Evolutionary conservation across 2,329 filamentous ascomycete genomes (phyloP), one percentile per base, ranked within the genome.

Genomic region (Fusarium mexicanum): DNA sequence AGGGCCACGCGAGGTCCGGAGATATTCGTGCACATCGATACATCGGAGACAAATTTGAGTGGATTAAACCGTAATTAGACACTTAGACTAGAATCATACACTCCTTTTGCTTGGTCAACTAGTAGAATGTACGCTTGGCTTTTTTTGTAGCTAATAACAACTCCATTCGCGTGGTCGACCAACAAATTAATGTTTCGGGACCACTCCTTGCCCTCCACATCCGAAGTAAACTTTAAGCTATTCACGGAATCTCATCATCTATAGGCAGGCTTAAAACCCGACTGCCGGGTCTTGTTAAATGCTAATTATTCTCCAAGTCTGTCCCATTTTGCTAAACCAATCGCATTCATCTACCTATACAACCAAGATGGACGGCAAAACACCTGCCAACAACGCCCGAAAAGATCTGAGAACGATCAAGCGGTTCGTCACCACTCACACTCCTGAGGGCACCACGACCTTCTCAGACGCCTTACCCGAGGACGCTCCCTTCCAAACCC

Each of bases 51-150:
- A 22, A 35, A 10, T 53, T 61, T 26, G 58, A 61, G 3, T 61
- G 58, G 58, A 41, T 61, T 7, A 61, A 61, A 1, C 58, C 6
- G 8, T 61, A 18, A 8, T 26, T 17, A 22, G 33, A 37, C 3
- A 24, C 0, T 24, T 24, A 2, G 11, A 20, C 12, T 24, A 5
- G 22, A 18, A 24, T 5, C 2, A 24, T 20, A 20, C 4, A 33
- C 11, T n/a, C 8, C 0, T 0, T 1, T 35, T 35, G 8, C 33
- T 35, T 4, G 33, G 33, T 0, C 8, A 17, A 4, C 33, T 17
- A 35, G 33, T 35, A 35, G 0, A 35, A 2, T 35, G 1, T 35
- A 8, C 33, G 33, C 33, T 35, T 7, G 5, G 33, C 33, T 8
- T 35, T 3, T 35, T 35, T 35, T 35, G 16, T 35, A 35, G 33